Conservation (phyloP, 2,329 filamentous ascomycete genomes). For the Cryphonectria japonica region DNA sequence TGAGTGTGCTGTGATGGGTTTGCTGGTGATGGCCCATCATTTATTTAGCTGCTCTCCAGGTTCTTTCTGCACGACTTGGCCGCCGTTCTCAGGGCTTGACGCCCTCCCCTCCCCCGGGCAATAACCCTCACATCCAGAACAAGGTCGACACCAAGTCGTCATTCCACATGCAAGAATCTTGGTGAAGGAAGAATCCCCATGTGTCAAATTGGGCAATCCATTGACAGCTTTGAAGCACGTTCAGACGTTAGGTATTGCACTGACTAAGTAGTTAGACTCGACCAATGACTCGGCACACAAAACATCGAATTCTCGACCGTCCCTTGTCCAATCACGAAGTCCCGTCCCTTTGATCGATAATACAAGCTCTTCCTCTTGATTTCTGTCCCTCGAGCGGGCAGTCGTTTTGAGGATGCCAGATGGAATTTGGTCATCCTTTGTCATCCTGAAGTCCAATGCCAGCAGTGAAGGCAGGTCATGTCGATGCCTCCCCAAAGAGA, state of each 20-base stretch:
- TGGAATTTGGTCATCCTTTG: background rate
- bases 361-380: background rate
- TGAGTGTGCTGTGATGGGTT: conserved; percentile 22
- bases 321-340: background rate
- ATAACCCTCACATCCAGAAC: too few relatives aligned
- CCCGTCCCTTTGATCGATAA: background rate
- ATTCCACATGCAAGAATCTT: background rate
- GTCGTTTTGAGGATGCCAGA: background rate
- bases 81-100: conserved; percentile 17
- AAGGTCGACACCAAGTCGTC: background rate
- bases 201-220: background rate
- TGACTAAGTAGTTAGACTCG: conserved; percentile 25
- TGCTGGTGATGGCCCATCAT: conserved; percentile 22
- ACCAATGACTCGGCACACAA: background rate
- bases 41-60: background rate
- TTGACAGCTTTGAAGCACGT: background rate
- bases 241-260: conserved; percentile 18
- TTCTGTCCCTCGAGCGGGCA: background rate
- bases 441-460: background rate
- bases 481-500: background rate
- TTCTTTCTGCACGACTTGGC: conserved; percentile 21
- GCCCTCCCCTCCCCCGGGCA: too few relatives aligned
- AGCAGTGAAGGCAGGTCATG: background rate
- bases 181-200: background rate
- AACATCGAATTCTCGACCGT: conserved; percentile 1